Percentiles rank a stretch among this genome's conserved stretches.
phyloP scores from a whole-genome alignment of 306 rosid species.

The Ormosia emarginata region DNA sequence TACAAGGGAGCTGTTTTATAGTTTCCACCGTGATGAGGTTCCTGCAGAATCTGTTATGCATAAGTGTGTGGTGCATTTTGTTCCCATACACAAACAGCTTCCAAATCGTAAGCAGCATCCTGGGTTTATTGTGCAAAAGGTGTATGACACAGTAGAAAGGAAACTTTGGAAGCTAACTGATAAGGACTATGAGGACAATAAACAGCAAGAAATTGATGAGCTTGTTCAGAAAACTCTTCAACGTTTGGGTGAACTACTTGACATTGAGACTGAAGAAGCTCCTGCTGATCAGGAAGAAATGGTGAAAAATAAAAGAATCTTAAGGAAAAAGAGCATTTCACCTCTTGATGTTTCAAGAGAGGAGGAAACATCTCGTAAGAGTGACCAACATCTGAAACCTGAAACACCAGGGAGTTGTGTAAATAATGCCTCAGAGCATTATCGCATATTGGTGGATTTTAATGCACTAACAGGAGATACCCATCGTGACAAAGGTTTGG shows the following conservation, averaged over 20 bases:
- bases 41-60: slow-evolving; percentile 99
- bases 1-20: slow-evolving; percentile 88
- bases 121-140: slow-evolving; percentile 91
- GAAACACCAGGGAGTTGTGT: slow-evolving; percentile 76
- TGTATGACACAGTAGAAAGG: slow-evolving; percentile 78
- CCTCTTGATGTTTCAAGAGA: slow-evolving; percentile 79
- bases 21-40: slow-evolving; percentile 93
- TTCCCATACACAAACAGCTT: slow-evolving; percentile 84
- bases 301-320: slow-evolving; percentile 57
- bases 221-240: slow-evolving; percentile 85
- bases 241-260: slow-evolving; percentile 78
- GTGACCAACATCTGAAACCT: slow-evolving; percentile 54
- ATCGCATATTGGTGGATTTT: slow-evolving; percentile 47
- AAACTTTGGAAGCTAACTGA: slow-evolving; percentile 97
- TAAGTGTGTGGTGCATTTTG: slow-evolving; percentile 90
- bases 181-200: slow-evolving; percentile 80
- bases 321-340: slow-evolving; percentile 61
- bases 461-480: slow-evolving; percentile 67
- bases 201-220: slow-evolving; percentile 81
- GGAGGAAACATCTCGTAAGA: slow-evolving; percentile 54
- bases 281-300: slow-evolving; percentile 62
- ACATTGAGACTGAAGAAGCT: slow-evolving; percentile 64
- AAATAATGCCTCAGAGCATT: slow-evolving; percentile 50
- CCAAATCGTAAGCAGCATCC: slow-evolving; percentile 87
- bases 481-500: slow-evolving; percentile 78